These are phyloP conservation scores for Echria macrotheca DNA, from an alignment of 495 filamentous ascomycete genomes.

Conservation along the genomic window DNA sequence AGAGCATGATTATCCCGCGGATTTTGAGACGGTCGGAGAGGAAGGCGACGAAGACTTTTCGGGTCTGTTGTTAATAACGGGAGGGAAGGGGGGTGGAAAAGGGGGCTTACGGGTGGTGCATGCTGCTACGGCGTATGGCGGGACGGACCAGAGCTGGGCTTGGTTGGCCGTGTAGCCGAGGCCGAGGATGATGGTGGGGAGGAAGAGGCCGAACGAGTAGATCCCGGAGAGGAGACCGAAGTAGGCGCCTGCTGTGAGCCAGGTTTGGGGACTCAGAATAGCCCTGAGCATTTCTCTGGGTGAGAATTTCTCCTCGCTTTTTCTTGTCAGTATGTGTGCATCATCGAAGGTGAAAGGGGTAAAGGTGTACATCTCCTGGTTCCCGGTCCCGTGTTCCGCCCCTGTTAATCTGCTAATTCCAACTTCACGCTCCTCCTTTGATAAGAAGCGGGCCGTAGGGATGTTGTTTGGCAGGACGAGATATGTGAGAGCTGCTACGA, in stretches of 20 bases:
- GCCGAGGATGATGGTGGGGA: slow-evolving; percentile 59
- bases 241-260: slow-evolving; percentile 41
- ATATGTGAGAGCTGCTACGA: slow-evolving; percentile 48
- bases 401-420: slow-evolving; percentile 32
- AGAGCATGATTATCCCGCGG: slow-evolving; percentile 38
- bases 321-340: no score
- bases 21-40: slow-evolving; percentile 38
- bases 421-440: slow-evolving; percentile 32
- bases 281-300: slow-evolving; percentile 56
- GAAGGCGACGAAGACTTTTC: slow-evolving; percentile 30
- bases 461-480: slow-evolving; percentile 55
- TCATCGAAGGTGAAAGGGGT: no score
- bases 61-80: background rate
- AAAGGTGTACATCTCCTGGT: slow-evolving; percentile 6
- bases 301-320: slow-evolving; percentile 46
- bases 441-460: slow-evolving; percentile 48
- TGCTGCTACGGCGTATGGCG: slow-evolving; percentile 45
- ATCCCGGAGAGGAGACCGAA: slow-evolving; percentile 39
- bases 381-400: slow-evolving; percentile 24
- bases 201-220: slow-evolving; percentile 48
- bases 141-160: slow-evolving; percentile 60
- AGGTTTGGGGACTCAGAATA: slow-evolving; percentile 50
- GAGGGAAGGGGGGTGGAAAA: no score
- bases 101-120: background rate
- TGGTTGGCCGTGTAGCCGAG: slow-evolving; percentile 57